Evolutionary conservation across 352 stramenopile genomes (phyloP), one percentile per base, ranked within the genome.

Genomic region (Globisporangium uncinulatum): DNA sequence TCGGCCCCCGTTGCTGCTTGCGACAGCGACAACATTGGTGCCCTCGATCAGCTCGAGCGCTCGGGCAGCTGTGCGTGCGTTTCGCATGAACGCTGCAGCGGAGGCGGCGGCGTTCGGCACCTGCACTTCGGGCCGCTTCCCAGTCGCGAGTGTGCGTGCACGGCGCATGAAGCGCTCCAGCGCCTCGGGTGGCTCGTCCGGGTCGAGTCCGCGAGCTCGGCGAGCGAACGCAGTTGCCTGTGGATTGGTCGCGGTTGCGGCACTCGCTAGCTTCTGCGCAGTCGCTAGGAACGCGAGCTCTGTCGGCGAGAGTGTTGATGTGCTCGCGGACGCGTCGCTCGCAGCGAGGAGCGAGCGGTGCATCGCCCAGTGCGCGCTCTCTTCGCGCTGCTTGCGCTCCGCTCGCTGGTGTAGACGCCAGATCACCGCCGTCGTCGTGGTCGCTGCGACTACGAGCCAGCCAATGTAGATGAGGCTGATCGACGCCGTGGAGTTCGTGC

Each of bases 381-480:
- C 57, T 19, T 66, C 43, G 24, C 44, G 34, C 46, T 54, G 61
- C 49, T 59, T 59, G 56, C 34, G 56, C 20, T 70, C 51, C 21
- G 62, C 45, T 32, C 55, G 50, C 19, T 60, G 55, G 29, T 63
- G 66, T 10, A 67, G 59, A 1, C 50, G 49, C 34, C 58, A n/a
- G 31, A 69, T 57, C 56, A 79, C 66, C 8, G 46, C 48, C 1
- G 61, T 29, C 0, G 62, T 55, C 1, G 65, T 66, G 15, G 66
- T 21, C 0, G 69, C 66, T 4, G 46, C 65, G 42, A 86, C 79
- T 2, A 43, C 70, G 31, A 86, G 69, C 77, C 75, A 86, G 17
- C 77, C 74, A 32, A 87, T 56, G 67, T 86, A 86, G 37, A 86
- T 66, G 48, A 84, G 59, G 37, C 80, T 83, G 13, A 78, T 70